These are phyloP conservation scores for Pestalotiopsis sp. DNA, from an alignment of 2,329 filamentous ascomycete genomes.

Conservation along the genomic window DNA sequence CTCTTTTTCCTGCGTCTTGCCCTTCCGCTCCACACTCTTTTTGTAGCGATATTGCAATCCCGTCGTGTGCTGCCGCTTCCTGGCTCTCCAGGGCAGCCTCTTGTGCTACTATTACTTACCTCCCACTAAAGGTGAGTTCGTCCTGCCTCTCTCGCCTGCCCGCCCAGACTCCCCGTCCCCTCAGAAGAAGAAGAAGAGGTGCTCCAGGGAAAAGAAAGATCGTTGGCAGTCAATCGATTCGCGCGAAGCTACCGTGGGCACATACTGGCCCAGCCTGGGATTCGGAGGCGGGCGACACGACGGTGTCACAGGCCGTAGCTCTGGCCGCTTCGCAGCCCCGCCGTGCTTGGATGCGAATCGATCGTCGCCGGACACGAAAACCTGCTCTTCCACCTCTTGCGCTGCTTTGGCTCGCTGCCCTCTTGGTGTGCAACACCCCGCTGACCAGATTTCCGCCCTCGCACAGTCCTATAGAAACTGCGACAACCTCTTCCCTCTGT, in stretches of 20 bases:
- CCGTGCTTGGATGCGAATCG: conserved; percentile 12
- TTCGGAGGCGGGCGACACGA: conserved; percentile 18
- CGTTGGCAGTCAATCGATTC: conserved; percentile 17
- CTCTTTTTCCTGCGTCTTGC: conserved; percentile 35
- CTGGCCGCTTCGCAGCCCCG: conserved; percentile 15
- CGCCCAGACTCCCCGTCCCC: neutral
- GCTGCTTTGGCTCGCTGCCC: neutral
- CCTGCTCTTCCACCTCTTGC: conserved; percentile 3
- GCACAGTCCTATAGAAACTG: conserved; percentile 38
- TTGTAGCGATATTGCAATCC: conserved; percentile 28
- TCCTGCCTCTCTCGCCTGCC: neutral
- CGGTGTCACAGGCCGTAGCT: conserved; percentile 19
- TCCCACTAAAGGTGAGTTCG: conserved; percentile 34
- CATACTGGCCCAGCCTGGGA: neutral
- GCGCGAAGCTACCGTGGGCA: neutral
- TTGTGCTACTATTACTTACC: conserved; percentile 37
- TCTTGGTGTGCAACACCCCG: neutral
- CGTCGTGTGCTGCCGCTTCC: conserved; percentile 38
- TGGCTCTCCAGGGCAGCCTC: conserved; percentile 48
- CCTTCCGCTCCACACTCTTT: conserved; percentile 47
- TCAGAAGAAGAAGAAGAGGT: neutral
- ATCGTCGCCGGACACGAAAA: conserved; percentile 4
- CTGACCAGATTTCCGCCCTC: conserved; percentile 1
- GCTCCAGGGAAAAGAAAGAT: conserved; percentile 3
- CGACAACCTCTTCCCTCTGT: conserved; percentile 38